Base-by-base conservation (phyloP, 768 basidiomycete species). In the Tylopilus plumbeoviolaceoides region DNA sequence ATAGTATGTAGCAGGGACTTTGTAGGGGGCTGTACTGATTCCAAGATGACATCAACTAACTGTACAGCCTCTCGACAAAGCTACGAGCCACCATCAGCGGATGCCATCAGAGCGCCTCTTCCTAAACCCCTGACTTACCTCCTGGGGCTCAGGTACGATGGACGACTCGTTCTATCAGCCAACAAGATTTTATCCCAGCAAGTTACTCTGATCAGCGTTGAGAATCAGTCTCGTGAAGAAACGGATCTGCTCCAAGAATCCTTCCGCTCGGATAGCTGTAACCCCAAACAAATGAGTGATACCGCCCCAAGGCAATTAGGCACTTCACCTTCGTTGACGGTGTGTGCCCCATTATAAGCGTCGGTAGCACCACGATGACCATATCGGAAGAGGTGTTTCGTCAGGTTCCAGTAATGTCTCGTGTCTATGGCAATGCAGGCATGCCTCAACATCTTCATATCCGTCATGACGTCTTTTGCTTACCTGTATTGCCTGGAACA, bases 301-400 rank as follows among this genome's bases (percentile, higher is more conserved):
- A 40, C 27, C 15, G 10, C 10, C 8, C 10, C 36, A 44, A 35
- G 35, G 38, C 33, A 40, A 35, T 11, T 30, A 5, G 10, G n/a
- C n/a, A 41, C 28, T 20, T 17, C 11, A 14, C 67, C 67, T 63
- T 67, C 65, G 10, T 67, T 69, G 25, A 54, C 42, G 27, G 67
- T 69, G 53, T 69, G 67, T 14, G 41, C 38, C 20, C 65, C 76
- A 12, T 66, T 65, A 52, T 80, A 79, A 51, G 63, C 73, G 45
- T 62, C 63, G 30, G 33, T 21, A 20, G 30, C 47, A 35, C 56
- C 60, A n/a, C 55, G 52, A 57, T 75, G 75, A 17, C 66, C 66
- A 59, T 76, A 80, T 39, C 77, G 76, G 66, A 76, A 76, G 51
- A 78, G 78, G 55, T 78, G 71, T 31, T 56, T 58, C 20, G 78